Evolutionary conservation across 371 early-diverging fungal genomes (phyloP).

Genomic region (Mucor piriformis): DNA sequence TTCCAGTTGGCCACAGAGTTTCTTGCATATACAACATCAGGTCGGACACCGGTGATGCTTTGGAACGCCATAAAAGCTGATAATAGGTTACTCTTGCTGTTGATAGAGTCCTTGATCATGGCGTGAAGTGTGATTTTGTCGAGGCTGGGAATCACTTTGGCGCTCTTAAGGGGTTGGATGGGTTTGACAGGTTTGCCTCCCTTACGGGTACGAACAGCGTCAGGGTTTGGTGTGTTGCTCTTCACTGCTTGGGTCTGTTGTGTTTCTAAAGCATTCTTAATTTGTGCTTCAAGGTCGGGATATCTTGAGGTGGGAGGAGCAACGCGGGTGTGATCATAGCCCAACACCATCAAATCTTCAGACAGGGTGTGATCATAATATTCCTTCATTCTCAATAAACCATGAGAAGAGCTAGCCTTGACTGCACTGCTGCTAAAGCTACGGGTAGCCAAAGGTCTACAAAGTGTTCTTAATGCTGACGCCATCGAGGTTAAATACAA

Average conservation of each 20-base stretch:
- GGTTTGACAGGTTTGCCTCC: constrained; percentile 66
- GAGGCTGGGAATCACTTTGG: constrained; percentile 64
- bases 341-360: constrained; percentile 84
- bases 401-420: constrained; percentile 43
- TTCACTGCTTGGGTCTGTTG: constrained; percentile 3
- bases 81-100: constrained; percentile 87
- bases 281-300: constrained; percentile 45
- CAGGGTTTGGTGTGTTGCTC: neutral
- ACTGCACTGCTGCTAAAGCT: constrained; percentile 33
- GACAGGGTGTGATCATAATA: constrained; percentile 81
- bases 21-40: constrained; percentile 82
- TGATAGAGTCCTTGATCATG: constrained; percentile 83
- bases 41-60: constrained; percentile 83
- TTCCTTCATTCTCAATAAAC: constrained; percentile 75
- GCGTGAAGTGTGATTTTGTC: constrained; percentile 74
- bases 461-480: constrained; percentile 21
- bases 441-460: constrained; percentile 22
- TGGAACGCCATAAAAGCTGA: constrained; percentile 91
- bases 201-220: constrained; percentile 49
- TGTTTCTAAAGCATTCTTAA: constrained; percentile 31
- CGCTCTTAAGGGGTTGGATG: constrained; percentile 49
- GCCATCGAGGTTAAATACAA: constrained; percentile 12
- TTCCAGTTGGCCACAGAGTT: constrained; percentile 84
- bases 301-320: constrained; percentile 41
- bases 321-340: constrained; percentile 76